phyloP scores from a whole-genome alignment of 371 early-diverging fungal genomes.

The Mortierella sp. region DNA sequence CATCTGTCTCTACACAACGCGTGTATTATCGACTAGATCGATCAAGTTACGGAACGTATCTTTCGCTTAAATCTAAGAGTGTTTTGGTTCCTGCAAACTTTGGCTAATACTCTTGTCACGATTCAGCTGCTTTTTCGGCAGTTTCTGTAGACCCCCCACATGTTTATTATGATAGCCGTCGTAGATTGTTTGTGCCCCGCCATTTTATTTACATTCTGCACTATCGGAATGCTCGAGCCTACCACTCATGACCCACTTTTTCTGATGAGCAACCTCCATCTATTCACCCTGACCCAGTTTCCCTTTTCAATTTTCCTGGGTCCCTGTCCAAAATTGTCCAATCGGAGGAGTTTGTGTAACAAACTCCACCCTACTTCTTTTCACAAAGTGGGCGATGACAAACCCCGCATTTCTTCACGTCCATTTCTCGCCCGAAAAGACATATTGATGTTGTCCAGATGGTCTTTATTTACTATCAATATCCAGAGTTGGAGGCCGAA shows the following conservation, averaged over 20 bases:
- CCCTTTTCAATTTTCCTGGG: constrained; percentile 19
- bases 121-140: no score
- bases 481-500: no score
- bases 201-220: background rate
- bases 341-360: constrained; percentile 32
- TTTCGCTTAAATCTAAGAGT: background rate
- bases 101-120: no score
- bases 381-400: background rate
- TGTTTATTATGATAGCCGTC: no score
- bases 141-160: no score
- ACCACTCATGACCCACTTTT: constrained; percentile 9
- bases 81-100: no score
- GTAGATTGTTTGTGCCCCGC: background rate
- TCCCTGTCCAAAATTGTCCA: constrained; percentile 17
- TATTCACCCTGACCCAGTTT: constrained; percentile 1
- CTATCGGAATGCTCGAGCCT: constrained; percentile 2
- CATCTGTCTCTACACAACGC: no score
- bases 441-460: background rate
- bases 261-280: background rate
- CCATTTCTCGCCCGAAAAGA: background rate
- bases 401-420: background rate
- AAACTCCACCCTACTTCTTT: background rate
- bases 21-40: no score
- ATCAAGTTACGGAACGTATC: background rate
- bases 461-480: background rate